Evolutionary conservation across 2,329 filamentous ascomycete species (phyloP), one percentile per base, ranked within the genome.

Genomic region (Escovopsis sp.): DNA sequence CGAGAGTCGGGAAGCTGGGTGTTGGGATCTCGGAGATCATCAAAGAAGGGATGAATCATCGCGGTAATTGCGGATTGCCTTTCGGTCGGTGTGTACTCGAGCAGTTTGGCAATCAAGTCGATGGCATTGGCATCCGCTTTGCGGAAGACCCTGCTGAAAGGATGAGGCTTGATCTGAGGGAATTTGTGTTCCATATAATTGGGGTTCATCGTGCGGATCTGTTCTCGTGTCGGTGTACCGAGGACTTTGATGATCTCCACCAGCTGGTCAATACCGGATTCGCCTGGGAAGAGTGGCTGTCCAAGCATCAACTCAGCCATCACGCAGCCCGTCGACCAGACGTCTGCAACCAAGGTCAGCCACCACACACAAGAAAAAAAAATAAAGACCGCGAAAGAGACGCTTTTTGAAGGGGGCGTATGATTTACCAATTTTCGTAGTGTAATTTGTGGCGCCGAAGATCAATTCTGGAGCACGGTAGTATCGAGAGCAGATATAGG

Each of bases 101-200:
- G 73, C 44, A 98, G 71, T 49, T 83, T 82, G 42, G 87, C 91
- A 60, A 98, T 96, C 55, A 98, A 70, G 58, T 96, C 88, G 56
- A 98, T 93, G 34, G 91, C 89, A 56, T 86, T 88, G 30, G 79
- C 74, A 52, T 94, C 86, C 44, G 91, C 91, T 75, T 93, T 95
- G 53, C 91, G 82, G 76, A 98, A 96, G 43, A 98, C 91, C 76
- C 96, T 96, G 69, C 84, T 93, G 73, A 98, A 98, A 26, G 91
- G 91, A 59, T 98, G 91, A 45, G 91, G 91, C 72, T 98, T 98
- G 70, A 98, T 98, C 65, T 98, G 91, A 39, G 91, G 91, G 66
- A 98, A 98, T 70, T 96, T 96, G 70, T 98, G 91, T 69, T 98
- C 91, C 91, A 98, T 98, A 67, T 98, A 98, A 66, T 98, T 98